Evolutionary conservation across 257 asterid genomes (phyloP).

Genomic region (Solanum chiquidenum): DNA sequence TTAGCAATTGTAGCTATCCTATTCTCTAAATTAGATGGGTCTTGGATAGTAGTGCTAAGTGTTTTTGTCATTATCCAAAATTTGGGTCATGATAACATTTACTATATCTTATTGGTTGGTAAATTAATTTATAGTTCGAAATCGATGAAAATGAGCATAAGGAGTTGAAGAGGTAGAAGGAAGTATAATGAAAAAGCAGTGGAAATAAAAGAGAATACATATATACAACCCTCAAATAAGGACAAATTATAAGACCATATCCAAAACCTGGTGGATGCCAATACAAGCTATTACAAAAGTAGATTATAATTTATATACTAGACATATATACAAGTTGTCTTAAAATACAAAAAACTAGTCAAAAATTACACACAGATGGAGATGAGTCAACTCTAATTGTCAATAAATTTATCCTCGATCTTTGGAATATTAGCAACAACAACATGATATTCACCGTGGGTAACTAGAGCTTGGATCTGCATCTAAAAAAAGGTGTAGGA

Average conservation of each 20-base stretch:
- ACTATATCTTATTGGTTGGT: not conserved
- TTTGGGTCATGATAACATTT: not conserved
- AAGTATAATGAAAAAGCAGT: too few species aligned
- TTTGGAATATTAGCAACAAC: not conserved
- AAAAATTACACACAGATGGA: too few species aligned
- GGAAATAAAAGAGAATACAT: not conserved
- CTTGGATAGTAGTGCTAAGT: not conserved
- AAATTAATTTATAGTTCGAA: too few species aligned
- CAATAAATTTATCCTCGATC: too few species aligned
- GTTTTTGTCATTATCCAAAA: not conserved
- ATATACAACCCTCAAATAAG: not conserved
- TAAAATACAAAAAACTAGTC: not conserved
- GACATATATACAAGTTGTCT: not conserved
- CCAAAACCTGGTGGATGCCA: not conserved
- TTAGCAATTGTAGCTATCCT: not conserved
- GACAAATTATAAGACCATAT: not conserved
- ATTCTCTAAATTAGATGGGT: not conserved
- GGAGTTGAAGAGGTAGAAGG: not conserved
- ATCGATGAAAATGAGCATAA: too few species aligned
- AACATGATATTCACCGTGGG: not conserved
- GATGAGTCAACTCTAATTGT: not conserved
- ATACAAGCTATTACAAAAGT: not conserved
- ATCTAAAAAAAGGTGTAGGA: not conserved
- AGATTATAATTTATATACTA: not conserved
- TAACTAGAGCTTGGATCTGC: too few species aligned